These are phyloP conservation scores for Diphasiastrum complanatum DNA, from an alignment of 83 land plant species.

Conservation along the genomic window DNA sequence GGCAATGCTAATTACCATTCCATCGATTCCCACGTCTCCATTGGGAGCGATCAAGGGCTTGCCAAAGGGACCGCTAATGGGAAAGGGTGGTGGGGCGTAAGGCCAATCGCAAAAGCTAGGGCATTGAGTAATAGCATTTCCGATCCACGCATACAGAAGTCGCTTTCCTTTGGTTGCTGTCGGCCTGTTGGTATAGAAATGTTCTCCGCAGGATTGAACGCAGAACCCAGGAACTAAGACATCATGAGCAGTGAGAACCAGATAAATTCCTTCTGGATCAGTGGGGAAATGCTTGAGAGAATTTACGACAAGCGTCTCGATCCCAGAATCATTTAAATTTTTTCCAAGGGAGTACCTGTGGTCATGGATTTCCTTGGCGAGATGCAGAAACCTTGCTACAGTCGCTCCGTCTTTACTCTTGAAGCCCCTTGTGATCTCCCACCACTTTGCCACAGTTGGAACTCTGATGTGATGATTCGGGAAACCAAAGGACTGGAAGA, in stretches of 20 bases:
- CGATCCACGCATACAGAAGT: conserved; percentile 2
- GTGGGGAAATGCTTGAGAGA: neutral
- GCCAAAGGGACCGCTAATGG: neutral
- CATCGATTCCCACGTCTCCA: too few species aligned
- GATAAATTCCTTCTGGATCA: conserved; percentile 4
- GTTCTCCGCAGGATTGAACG: neutral
- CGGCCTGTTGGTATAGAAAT: neutral
- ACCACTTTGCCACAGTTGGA: too few species aligned
- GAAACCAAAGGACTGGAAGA: too few species aligned
- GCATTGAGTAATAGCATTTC: neutral
- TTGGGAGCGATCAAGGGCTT: conserved; percentile 1
- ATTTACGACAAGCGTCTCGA: neutral
- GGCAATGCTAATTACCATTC: conserved; percentile 7
- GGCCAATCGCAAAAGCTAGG: neutral
- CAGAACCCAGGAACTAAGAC: conserved; percentile 5
- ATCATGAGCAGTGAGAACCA: neutral
- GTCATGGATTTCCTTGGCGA: neutral
- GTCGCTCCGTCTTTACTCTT: neutral
- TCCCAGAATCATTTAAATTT: neutral
- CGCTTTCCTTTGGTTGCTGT: neutral
- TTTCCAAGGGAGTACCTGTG: conserved; percentile 4
- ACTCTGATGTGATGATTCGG: too few species aligned
- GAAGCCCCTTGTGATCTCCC: too few species aligned
- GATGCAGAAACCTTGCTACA: neutral
- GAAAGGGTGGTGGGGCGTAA: neutral